Conservation (phyloP, 176 grass and related monocot species). For the Triticum monococcum region DNA sequence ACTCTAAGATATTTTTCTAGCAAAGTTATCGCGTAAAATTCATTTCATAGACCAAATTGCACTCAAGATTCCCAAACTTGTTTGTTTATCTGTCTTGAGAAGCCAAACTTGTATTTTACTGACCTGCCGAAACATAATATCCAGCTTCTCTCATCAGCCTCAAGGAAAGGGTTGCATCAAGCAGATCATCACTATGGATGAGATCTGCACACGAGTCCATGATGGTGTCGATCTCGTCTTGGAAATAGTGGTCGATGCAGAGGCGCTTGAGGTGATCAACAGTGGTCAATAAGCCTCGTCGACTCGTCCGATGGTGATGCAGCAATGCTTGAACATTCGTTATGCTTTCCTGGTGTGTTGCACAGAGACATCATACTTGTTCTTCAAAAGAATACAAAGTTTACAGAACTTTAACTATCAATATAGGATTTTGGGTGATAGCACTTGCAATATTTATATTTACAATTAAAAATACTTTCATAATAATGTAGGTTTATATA, state of each 20-base stretch:
- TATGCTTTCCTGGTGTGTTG: constrained; percentile 1
- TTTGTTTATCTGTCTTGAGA: background rate
- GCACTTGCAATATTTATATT: too few species aligned
- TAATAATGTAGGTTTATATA: too few species aligned
- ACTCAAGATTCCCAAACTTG: background rate
- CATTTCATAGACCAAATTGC: background rate
- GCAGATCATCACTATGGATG: background rate
- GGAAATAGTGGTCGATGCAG: constrained; percentile 49
- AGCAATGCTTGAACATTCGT: background rate
- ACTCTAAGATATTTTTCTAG: background rate
- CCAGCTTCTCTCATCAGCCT: constrained; percentile 50
- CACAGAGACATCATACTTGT: background rate
- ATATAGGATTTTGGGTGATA: too few species aligned
- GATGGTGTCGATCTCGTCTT: constrained; percentile 17
- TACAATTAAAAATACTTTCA: too few species aligned
- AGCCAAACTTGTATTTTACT: background rate
- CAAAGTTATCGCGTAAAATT: too few species aligned
- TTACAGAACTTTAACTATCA: background rate
- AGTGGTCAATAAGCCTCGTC: background rate
- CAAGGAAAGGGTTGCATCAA: constrained; percentile 28
- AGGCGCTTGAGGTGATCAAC: constrained; percentile 47
- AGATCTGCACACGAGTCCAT: background rate
- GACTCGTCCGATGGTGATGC: background rate
- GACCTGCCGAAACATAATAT: constrained; percentile 39
- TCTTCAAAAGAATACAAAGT: background rate